A percentile compares a stretch with the other conserved stretches of the same genome.
Conservation (phyloP, 495 filamentous ascomycete species). For the Diplogelasinospora grovesii region DNA sequence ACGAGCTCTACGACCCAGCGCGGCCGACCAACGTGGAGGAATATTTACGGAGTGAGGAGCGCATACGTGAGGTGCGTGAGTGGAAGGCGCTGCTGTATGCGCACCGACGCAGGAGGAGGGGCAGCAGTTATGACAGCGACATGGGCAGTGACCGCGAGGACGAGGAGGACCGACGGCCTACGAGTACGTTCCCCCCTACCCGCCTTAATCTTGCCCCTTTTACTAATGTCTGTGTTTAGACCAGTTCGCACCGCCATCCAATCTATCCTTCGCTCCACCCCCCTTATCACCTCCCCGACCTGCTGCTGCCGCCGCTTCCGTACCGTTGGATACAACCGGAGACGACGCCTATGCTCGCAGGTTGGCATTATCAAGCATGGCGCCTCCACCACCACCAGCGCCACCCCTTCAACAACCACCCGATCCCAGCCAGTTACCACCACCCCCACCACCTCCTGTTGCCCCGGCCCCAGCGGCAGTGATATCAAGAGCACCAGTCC, state of each 20-base stretch:
- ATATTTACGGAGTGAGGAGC: conserved; percentile 81
- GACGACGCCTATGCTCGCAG: conserved; percentile 69
- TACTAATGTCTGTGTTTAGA: conserved; percentile 40
- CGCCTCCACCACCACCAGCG: conserved; percentile 28
- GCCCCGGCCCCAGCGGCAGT: conserved; percentile 39
- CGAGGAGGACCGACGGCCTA: conserved; percentile 20
- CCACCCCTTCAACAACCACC: conserved; percentile 52
- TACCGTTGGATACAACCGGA: conserved; percentile 52
- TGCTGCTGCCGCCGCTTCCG: conserved; percentile 29
- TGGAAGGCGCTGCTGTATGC: conserved; percentile 86
- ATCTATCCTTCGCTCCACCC: conserved; percentile 68
- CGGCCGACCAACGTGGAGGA: conserved; percentile 81
- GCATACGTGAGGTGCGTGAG: conserved; percentile 68
- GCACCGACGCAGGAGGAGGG: conserved; percentile 50
- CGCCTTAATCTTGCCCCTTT: conserved; percentile 16
- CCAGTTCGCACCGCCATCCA: conserved; percentile 63
- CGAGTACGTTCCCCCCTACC: conserved; percentile 36
- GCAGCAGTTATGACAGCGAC: conserved; percentile 45
- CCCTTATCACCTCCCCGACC: conserved; percentile 42
- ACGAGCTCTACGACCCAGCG: conserved; percentile 85
- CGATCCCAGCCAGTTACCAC: conserved; percentile 41
- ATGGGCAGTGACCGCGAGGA: conserved; percentile 35
- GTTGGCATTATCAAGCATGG: conserved; percentile 44
- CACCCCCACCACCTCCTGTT: conserved; percentile 36
- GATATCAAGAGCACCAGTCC: conserved; percentile 83